Base-by-base conservation (phyloP, 306 rosid genomes). In the Crotalaria pallida region DNA sequence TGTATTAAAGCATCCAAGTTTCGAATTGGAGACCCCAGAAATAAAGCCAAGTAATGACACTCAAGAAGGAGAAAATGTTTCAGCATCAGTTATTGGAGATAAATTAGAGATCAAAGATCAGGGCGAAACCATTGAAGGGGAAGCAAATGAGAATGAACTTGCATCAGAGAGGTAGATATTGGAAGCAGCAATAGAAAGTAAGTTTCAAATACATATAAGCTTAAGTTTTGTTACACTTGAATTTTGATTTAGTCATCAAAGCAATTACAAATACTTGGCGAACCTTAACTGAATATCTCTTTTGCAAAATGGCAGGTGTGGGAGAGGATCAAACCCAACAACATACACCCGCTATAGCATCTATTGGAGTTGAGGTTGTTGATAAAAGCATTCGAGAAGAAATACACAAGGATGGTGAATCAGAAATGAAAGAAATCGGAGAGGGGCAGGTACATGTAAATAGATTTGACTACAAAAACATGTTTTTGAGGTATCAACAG, bases 401-500 rank as follows among this genome's bases (percentile, higher is more conserved):
- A n/a, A n/a, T n/a, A n/a, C n/a, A n/a, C n/a, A n/a, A n/a, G n/a
- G n/a, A n/a, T n/a, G n/a, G n/a, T n/a, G n/a, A n/a, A n/a, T n/a
- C n/a, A n/a, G n/a, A n/a, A n/a, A n/a, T n/a, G n/a, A n/a, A n/a
- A n/a, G n/a, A 55, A 61, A 10, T 16, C 38, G 15, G 29, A 58
- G 19, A 55, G 55, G 13, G 24, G 44, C 75, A 16, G 4, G 56
- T 56, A n/a, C 7, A 24, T n/a, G 26, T 55, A 69, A 41, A 56
- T 41, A 44, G 43, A 24, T 44, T 41, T 56, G 75, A 56, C 56
- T 13, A 40, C 40, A 24, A 2, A 6, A 4, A 40, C 24, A 69
- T 7, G 26, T 18, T 41, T 7, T 23, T 55, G 74, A 69, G 74
- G 74, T 69, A 7, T 53, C 40, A n/a, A n/a, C n/a, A n/a, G n/a